phyloP scores from a whole-genome alignment of 1,284 basidiomycete species.

The Malassezia psittaci region DNA sequence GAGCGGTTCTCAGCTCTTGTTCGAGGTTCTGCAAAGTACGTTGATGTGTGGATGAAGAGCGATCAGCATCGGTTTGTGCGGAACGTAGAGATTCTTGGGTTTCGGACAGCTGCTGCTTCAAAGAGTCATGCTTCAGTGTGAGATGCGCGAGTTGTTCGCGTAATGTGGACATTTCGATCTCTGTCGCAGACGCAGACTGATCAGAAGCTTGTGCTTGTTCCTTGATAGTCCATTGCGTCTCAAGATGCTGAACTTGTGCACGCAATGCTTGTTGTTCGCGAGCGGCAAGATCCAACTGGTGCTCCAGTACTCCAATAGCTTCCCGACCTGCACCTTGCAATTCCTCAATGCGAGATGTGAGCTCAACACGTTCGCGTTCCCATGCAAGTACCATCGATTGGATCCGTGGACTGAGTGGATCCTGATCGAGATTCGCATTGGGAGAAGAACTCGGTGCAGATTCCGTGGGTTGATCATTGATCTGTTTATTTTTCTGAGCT shows the following conservation, averaged over 20 bases:
- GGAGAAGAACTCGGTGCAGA: too few relatives aligned
- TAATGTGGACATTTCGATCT: conserved; percentile 86
- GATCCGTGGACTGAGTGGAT: too few relatives aligned
- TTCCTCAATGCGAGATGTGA: conserved; percentile 60
- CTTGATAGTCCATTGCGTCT: conserved; percentile 17
- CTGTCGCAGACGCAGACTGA: conserved; percentile 55
- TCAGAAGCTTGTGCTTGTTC: conserved; percentile 45
- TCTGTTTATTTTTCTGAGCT: background rate
- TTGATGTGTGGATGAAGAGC: conserved; percentile 39
- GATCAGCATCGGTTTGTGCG: background rate
- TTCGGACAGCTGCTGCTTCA: conserved; percentile 81
- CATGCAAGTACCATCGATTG: conserved; percentile 30
- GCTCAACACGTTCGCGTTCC: conserved; percentile 26
- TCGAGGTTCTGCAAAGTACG: conserved; percentile 61
- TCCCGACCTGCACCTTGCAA: conserved; percentile 72
- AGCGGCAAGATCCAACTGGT: conserved; percentile 21
- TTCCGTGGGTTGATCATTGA: too few relatives aligned
- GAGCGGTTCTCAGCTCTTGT: conserved; percentile 57
- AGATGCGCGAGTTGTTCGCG: conserved; percentile 77
- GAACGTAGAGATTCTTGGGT: conserved; percentile 33
- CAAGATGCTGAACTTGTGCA: conserved; percentile 14
- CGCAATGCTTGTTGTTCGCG: conserved; percentile 16
- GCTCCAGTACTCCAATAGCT: conserved; percentile 29
- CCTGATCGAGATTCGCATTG: too few relatives aligned
- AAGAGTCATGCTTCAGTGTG: conserved; percentile 61